Evolutionary conservation across 176 grass and related monocot species (phyloP).

Genomic region (Saccharum spontaneum): DNA sequence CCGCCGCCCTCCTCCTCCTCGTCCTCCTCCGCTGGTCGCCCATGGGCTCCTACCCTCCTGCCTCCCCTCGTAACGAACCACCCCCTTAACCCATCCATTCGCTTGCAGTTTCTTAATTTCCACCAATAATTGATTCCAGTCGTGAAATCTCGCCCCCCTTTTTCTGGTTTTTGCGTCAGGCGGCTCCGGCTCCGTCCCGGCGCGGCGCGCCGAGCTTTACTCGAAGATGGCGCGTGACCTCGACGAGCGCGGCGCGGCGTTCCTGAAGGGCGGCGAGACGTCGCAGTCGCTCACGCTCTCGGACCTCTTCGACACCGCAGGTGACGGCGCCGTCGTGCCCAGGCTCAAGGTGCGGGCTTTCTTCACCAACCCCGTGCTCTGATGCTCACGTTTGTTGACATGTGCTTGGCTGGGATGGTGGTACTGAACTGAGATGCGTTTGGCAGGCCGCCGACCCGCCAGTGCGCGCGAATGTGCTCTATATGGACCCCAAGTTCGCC

Average conservation of each 20-base stretch:
- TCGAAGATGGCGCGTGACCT: conserved; percentile 76
- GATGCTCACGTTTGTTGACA: neutral
- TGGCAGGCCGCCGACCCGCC: conserved; percentile 71
- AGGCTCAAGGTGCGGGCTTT: conserved; percentile 60
- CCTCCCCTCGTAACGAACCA: neutral
- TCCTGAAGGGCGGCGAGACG: conserved; percentile 81
- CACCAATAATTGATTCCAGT: neutral
- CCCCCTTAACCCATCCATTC: neutral
- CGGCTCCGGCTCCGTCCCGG: conserved; percentile 31
- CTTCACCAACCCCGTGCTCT: neutral
- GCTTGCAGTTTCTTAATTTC: neutral
- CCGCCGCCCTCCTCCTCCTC: conserved; percentile 36
- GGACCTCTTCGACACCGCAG: conserved; percentile 68
- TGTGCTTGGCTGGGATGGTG: neutral
- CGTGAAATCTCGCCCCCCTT: neutral
- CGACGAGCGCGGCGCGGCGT: conserved; percentile 66
- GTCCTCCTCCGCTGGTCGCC: conserved; percentile 36
- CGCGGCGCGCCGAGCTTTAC: conserved; percentile 67
- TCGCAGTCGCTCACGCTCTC: conserved; percentile 82
- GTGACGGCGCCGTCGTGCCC: conserved; percentile 66
- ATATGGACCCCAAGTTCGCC: conserved; percentile 54
- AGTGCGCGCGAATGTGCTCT: conserved; percentile 85
- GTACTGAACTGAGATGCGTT: conserved; percentile 13
- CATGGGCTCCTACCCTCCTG: conserved; percentile 45
- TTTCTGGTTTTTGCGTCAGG: conserved; percentile 21